Evolutionary conservation across 352 stramenopile species (phyloP).

Genomic region (Lagenidium giganteum): DNA sequence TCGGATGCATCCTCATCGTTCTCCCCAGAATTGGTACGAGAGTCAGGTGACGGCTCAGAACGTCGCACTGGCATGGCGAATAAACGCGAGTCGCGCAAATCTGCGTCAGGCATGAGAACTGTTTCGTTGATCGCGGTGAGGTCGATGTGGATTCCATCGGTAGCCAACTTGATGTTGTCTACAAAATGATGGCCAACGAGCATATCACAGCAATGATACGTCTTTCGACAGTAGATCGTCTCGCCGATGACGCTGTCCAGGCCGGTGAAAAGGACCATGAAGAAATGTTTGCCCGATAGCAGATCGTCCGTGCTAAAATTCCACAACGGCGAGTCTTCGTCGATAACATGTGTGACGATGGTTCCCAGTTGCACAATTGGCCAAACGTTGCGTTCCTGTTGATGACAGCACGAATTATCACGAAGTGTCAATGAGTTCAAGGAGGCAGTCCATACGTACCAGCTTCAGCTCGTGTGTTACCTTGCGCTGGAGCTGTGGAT

Average conservation of each 20-base stretch:
- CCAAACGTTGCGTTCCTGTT: conserved; percentile 51
- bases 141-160: conserved; percentile 51
- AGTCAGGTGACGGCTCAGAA: background rate
- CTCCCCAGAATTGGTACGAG: conserved; percentile 3
- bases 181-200: conserved; percentile 55
- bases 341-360: conserved; percentile 51
- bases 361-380: conserved; percentile 52
- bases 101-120: conserved; percentile 21
- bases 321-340: conserved; percentile 42
- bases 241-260: conserved; percentile 48
- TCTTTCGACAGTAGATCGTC: conserved; percentile 54
- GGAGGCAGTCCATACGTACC: too few relatives aligned
- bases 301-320: conserved; percentile 36
- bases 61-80: background rate
- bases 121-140: conserved; percentile 51
- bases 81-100: conserved; percentile 21
- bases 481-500: conserved; percentile 29
- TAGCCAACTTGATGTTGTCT: conserved; percentile 50
- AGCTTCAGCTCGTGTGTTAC: conserved; percentile 51
- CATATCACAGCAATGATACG: conserved; percentile 56
- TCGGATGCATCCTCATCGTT: conserved; percentile 34
- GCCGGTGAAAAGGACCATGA: conserved; percentile 50
- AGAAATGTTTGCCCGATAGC: conserved; percentile 42
- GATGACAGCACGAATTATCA: too few relatives aligned
- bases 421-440: background rate